Evolutionary conservation across 768 basidiomycete genomes (phyloP), one percentile per base, ranked within the genome.

Genomic region (Suillus subluteus): DNA sequence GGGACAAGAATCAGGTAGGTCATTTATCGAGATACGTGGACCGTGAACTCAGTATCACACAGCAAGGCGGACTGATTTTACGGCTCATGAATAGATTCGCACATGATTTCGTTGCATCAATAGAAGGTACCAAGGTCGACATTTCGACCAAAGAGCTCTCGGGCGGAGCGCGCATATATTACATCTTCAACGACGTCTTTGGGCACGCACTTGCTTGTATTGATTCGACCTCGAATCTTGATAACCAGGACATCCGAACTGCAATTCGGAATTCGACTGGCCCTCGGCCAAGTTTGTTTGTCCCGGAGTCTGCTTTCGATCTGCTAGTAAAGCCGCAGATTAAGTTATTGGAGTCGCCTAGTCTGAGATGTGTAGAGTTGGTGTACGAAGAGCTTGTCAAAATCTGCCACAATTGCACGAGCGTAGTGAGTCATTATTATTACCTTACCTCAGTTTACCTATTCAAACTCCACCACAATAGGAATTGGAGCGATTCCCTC

Each of bases 361-460:
- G 94, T 79, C 78, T 98, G 79, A 86, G 98, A 52, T 99, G 98
- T 71, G 98, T 99, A 23, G 98, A 99, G 77, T 80, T 99, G 72
- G 98, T 99, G 9, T 99, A 99, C 76, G 98, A 99, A 78, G 98
- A 99, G 78, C 82, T 99, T 63, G 98, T 99, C 70, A 99, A 99
- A 83, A 96, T 99, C 56, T 99, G 98, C 78, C 98, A 99, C 76
- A 99, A 97, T 74, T 98, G 97, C 79, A 98, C 97, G 4, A 92
- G 92, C 76, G 76, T 86, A 62, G 96, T 96, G 74, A 75, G 88
- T 79, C 32, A n/a, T 44, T 59, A 59, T 41, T 23, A 37, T 38
- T 11, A 43, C 38, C n/a, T 63, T 26, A 54, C n/a, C 37, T 52
- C n/a, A 38, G 16, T 41, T 54, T 48, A 41, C 37, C 55, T 16